Percentiles rank a stretch among this genome's conserved stretches.
phyloP scores from a whole-genome alignment of 129 eudicot genomes.

The Solidago caesia region DNA sequence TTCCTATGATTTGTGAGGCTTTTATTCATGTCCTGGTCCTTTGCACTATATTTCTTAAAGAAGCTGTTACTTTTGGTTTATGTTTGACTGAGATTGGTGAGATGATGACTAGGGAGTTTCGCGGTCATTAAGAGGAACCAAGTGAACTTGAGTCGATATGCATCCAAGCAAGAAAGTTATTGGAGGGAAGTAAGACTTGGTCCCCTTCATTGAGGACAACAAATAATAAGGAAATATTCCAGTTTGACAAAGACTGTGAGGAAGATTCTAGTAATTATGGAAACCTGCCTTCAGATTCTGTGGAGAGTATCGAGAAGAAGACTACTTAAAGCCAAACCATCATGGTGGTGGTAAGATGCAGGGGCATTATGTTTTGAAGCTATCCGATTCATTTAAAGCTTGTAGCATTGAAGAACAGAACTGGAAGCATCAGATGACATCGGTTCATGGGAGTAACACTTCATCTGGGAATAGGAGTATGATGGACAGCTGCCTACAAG shows the following conservation, averaged over 20 bases:
- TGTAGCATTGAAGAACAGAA: not conserved
- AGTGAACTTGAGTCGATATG: constrained; percentile 45
- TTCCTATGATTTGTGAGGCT: constrained; percentile 47
- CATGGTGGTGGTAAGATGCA: constrained; percentile 16
- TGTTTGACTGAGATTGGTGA: constrained; percentile 33
- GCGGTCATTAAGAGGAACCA: constrained; percentile 32
- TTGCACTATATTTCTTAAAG: constrained; percentile 42
- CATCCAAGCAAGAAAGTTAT: constrained; percentile 33
- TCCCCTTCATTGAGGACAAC: constrained; percentile 14
- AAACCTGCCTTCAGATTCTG: constrained; percentile 16
- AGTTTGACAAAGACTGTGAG: constrained; percentile 40
- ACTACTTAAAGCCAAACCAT: constrained; percentile 6
- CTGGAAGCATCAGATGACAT: no score
- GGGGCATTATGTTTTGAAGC: constrained; percentile 3
- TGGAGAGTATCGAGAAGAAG: constrained; percentile 25
- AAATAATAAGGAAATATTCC: constrained; percentile 29
- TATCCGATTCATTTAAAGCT: not conserved
- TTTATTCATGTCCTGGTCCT: constrained; percentile 37
- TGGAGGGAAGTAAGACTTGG: constrained; percentile 20
- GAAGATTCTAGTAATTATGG: constrained; percentile 17
- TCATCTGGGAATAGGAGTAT: constrained; percentile 22
- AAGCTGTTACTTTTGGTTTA: constrained; percentile 38
- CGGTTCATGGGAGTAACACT: not conserved
- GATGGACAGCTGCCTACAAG: constrained; percentile 21
- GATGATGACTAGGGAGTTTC: constrained; percentile 31